Percentiles rank a stretch among this genome's conserved stretches.
phyloP scores from a whole-genome alignment of 257 asterid species.

The Nicotiana sylvestris region DNA sequence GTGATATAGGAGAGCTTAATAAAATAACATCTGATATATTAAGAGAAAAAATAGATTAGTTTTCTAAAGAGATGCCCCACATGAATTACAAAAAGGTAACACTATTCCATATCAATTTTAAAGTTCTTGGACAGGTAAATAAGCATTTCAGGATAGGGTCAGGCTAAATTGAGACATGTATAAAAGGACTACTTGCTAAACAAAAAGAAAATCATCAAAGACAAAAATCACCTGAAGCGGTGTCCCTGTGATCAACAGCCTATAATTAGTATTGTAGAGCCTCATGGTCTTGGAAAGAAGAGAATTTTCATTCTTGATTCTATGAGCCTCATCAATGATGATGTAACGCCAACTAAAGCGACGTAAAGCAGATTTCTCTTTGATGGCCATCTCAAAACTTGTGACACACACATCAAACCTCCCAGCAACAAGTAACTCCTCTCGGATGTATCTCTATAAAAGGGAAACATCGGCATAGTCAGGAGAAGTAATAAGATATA shows the following conservation, averaged over 20 bases:
- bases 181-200: neutral
- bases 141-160: neutral
- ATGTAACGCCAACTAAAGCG: constrained; percentile 99
- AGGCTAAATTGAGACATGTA: neutral
- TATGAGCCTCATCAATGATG: constrained; percentile 96
- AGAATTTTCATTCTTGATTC: constrained; percentile 96
- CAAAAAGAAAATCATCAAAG: neutral
- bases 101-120: neutral
- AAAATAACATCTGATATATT: neutral
- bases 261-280: constrained; percentile 76
- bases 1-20: neutral
- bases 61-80: neutral
- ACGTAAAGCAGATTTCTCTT: constrained; percentile 78
- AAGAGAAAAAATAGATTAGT: neutral
- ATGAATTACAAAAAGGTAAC: neutral
- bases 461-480: neutral
- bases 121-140: neutral
- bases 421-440: constrained; percentile 93
- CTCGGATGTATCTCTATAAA: constrained; percentile 75
- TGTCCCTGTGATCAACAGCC: constrained; percentile 95
- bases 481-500: neutral
- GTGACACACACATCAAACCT: constrained; percentile 97
- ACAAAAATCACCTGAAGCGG: constrained; percentile 78
- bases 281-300: constrained; percentile 97
- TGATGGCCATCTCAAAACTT: constrained; percentile 98